Percentiles rank a stretch among this genome's conserved stretches.
These are phyloP conservation scores for Corchorus capsularis DNA, from an alignment of 345 rosid genomes.

Conservation along the genomic window DNA sequence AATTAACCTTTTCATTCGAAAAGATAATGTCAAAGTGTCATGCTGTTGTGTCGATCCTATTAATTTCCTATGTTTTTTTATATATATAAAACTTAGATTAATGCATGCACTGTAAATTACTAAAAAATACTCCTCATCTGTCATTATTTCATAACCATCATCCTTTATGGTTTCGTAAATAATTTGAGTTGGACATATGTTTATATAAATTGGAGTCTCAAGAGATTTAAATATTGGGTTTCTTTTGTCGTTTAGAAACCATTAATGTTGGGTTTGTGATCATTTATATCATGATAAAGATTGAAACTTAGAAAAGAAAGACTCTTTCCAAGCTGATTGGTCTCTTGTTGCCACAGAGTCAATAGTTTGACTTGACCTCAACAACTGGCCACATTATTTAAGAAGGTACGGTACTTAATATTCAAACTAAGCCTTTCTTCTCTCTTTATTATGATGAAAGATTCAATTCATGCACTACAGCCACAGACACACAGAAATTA, in stretches of 20 bases:
- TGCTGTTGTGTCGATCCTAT: too few species aligned
- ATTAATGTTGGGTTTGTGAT: too few species aligned
- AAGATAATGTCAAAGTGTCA: too few species aligned
- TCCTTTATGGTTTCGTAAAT: background rate
- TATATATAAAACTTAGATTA: background rate
- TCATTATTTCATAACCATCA: too few species aligned
- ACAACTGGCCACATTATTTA: conserved; percentile 11
- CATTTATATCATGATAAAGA: background rate
- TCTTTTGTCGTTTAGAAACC: background rate
- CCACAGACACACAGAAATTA: background rate
- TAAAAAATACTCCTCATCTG: too few species aligned
- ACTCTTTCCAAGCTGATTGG: conserved; percentile 13
- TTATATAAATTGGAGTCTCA: background rate
- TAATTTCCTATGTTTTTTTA: too few species aligned
- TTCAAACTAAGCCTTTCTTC: background rate
- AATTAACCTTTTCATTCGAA: too few species aligned
- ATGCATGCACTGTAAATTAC: too few species aligned
- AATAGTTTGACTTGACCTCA: conserved; percentile 19
- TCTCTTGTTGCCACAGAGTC: background rate
- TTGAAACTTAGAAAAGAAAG: background rate
- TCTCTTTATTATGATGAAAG: background rate
- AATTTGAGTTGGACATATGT: too few species aligned
- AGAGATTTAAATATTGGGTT: background rate
- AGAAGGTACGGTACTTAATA: background rate
- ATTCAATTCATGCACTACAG: background rate